Conservation (phyloP, 2,329 filamentous ascomycete species). For the Scedosporium minutisporum region DNA sequence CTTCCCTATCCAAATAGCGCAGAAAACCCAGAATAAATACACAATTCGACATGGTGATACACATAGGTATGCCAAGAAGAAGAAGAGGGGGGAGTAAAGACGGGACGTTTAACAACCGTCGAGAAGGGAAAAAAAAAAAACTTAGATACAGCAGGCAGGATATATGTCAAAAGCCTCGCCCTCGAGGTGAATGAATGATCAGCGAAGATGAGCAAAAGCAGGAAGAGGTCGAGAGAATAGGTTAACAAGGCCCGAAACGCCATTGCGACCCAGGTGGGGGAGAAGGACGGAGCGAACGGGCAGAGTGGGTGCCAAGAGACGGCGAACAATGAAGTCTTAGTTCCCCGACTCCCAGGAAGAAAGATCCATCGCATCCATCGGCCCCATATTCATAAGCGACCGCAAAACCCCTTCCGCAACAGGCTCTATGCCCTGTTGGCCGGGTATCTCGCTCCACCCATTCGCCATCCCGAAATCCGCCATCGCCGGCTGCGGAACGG, state of each 20-base stretch:
- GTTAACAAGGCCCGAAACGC: not conserved
- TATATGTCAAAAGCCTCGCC: too few species aligned
- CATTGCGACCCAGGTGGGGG: not conserved
- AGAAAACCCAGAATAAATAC: too few species aligned
- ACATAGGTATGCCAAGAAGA: too few species aligned
- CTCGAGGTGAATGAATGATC: not conserved
- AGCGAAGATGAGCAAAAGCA: not conserved
- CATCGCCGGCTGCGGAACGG: slow-evolving; percentile 25
- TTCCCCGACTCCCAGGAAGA: slow-evolving; percentile 32
- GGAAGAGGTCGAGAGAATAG: not conserved
- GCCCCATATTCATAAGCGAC: slow-evolving; percentile 47
- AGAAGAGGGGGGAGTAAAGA: too few species aligned
- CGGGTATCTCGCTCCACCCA: slow-evolving; percentile 33
- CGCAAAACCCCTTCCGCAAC: slow-evolving; percentile 48
- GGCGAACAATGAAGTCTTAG: not conserved
- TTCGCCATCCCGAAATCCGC: slow-evolving; percentile 31
- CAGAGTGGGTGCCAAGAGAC: not conserved
- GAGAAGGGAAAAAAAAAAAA: too few species aligned
- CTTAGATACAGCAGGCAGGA: too few species aligned
- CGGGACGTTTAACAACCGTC: too few species aligned
- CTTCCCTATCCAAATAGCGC: too few species aligned
- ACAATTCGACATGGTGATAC: too few species aligned
- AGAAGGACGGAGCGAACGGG: not conserved
- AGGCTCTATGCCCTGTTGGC: slow-evolving; percentile 40
- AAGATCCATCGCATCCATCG: slow-evolving; percentile 52